Percentiles rank a stretch among this genome's conserved stretches.
These are phyloP conservation scores for Sphaceloma murrayae DNA, from an alignment of 2,329 filamentous ascomycete genomes.

Conservation along the genomic window DNA sequence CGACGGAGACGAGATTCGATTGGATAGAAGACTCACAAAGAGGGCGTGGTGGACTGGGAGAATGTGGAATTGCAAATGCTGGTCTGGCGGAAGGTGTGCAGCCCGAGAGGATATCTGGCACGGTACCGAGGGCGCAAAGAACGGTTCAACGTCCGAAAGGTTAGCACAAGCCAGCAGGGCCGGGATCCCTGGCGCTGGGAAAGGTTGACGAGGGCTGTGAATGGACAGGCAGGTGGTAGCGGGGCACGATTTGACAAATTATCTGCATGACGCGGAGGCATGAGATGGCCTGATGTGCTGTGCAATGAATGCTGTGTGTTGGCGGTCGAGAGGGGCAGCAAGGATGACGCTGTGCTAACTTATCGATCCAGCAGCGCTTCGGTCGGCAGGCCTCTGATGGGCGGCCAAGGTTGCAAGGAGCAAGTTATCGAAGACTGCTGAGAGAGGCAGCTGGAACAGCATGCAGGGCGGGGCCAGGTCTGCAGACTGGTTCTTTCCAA, in stretches of 20 bases:
- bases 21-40: neutral
- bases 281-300: neutral
- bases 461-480: too few species aligned
- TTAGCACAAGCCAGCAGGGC: slow-evolving; percentile 2
- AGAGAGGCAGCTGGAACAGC: slow-evolving; percentile 12
- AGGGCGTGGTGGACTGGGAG: slow-evolving; percentile 2
- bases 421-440: slow-evolving; percentile 3
- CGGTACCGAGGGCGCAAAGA: slow-evolving; percentile 13
- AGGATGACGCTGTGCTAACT: neutral
- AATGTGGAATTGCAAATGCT: slow-evolving; percentile 6
- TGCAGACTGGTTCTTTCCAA: too few species aligned
- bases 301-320: too few species aligned
- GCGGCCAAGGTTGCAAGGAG: neutral
- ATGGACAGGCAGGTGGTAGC: slow-evolving; percentile 2
- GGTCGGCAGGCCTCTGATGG: too few species aligned
- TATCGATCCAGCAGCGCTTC: too few species aligned
- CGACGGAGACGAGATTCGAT: neutral
- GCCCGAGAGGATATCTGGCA: slow-evolving; percentile 10
- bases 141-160: slow-evolving; percentile 13
- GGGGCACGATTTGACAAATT: slow-evolving; percentile 15
- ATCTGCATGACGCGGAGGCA: slow-evolving; percentile 11
- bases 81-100: slow-evolving; percentile 3
- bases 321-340: too few species aligned
- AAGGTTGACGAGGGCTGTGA: neutral
- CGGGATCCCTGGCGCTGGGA: slow-evolving; percentile 8